Evolutionary conservation across 2,329 filamentous ascomycete genomes (phyloP).

Genomic region (Coleophoma crateriformis): DNA sequence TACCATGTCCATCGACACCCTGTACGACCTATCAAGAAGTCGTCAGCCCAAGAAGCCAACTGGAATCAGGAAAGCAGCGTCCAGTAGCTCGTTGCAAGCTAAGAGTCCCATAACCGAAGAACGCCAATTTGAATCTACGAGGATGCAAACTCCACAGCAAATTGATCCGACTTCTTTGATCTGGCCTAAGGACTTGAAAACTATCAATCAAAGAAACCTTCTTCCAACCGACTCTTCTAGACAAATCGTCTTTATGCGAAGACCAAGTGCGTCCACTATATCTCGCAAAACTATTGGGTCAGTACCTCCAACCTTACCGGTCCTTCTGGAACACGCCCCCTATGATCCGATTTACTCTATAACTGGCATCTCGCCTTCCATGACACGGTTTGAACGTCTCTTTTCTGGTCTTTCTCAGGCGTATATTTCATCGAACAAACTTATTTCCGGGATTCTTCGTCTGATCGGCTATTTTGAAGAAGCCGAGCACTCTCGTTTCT

Average conservation of each 20-base stretch:
- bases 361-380: slow-evolving; percentile 58
- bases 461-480: slow-evolving; percentile 72
- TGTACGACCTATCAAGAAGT: slow-evolving; percentile 70
- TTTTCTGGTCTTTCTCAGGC: slow-evolving; percentile 43
- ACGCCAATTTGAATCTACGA: slow-evolving; percentile 47
- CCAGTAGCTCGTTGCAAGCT: slow-evolving; percentile 7
- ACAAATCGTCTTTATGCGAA: slow-evolving; percentile 26
- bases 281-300: slow-evolving; percentile 13
- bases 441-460: slow-evolving; percentile 55
- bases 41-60: slow-evolving; percentile 35
- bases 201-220: slow-evolving; percentile 15
- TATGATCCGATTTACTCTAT: slow-evolving; percentile 58
- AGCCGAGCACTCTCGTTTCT: slow-evolving; percentile 61
- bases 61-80: slow-evolving; percentile 12
- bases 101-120: slow-evolving; percentile 26
- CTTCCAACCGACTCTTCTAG: slow-evolving; percentile 27
- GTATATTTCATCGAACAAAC: slow-evolving; percentile 40
- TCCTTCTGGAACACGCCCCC: slow-evolving; percentile 67
- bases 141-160: slow-evolving; percentile 56
- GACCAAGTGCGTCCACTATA: slow-evolving; percentile 15
- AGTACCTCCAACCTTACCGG: slow-evolving; percentile 28
- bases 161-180: slow-evolving; percentile 50
- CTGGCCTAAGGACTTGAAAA: slow-evolving; percentile 28
- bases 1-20: slow-evolving; percentile 71
- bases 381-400: slow-evolving; percentile 59